These are phyloP conservation scores for Pythium oligandrum DNA, from an alignment of 352 stramenopile genomes.

Conservation along the genomic window DNA sequence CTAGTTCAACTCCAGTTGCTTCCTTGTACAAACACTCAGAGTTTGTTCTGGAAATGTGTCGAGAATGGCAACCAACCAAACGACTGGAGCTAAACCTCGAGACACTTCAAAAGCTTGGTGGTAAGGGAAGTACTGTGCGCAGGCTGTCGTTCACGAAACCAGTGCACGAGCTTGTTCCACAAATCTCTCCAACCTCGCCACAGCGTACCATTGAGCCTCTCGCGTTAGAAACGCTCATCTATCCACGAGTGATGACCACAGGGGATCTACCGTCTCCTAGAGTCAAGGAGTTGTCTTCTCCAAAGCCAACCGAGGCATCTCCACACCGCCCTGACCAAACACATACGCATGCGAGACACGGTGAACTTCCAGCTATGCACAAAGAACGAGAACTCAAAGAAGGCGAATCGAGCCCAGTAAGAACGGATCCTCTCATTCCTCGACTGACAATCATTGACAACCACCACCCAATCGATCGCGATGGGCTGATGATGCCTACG, in stretches of 20 bases:
- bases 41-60: conserved; percentile 37
- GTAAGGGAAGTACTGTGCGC: conserved; percentile 6
- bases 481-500: too few relatives aligned
- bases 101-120: conserved; percentile 46
- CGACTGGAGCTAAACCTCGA: conserved; percentile 70
- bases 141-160: background rate
- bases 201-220: background rate
- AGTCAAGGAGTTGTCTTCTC: background rate
- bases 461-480: too few relatives aligned
- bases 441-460: too few relatives aligned
- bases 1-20: conserved; percentile 5
- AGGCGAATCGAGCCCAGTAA: conserved; percentile 1
- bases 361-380: background rate
- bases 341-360: background rate
- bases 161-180: background rate
- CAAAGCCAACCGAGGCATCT: background rate
- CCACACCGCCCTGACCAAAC: background rate
- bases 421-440: background rate
- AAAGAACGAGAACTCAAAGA: background rate
- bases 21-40: conserved; percentile 26
- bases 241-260: too few relatives aligned
- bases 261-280: too few relatives aligned
- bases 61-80: conserved; percentile 56
- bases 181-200: background rate
- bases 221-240: too few relatives aligned